Evolutionary conservation across 306 rosid genomes (phyloP).

Genomic region (Prunus persica): DNA sequence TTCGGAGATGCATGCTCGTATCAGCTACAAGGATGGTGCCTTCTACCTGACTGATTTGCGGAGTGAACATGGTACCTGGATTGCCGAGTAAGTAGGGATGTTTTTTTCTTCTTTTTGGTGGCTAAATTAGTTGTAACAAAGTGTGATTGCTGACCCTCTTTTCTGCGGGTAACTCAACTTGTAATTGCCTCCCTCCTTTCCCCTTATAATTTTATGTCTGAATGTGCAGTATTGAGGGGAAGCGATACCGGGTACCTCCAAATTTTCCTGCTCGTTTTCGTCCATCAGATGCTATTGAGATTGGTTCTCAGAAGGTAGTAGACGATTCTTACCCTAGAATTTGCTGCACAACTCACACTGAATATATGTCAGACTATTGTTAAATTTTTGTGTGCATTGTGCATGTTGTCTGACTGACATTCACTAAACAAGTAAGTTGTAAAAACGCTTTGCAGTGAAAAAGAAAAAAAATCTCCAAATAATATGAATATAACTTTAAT

Average conservation of each 20-base stretch:
- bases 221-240: slow-evolving; percentile 67
- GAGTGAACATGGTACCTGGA: slow-evolving; percentile 81
- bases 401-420: neutral
- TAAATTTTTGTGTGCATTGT: neutral
- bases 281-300: slow-evolving; percentile 61
- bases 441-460: neutral
- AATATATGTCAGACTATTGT: neutral
- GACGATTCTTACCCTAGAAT: neutral
- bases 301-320: slow-evolving; percentile 82
- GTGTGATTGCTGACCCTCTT: neutral
- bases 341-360: neutral
- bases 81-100: slow-evolving; percentile 59
- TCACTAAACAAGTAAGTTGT: neutral
- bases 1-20: slow-evolving; percentile 67
- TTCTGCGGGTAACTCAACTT: neutral
- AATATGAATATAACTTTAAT: too few relatives aligned
- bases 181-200: neutral
- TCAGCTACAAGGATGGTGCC: slow-evolving; percentile 66
- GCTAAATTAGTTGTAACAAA: neutral
- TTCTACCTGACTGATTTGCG: slow-evolving; percentile 77
- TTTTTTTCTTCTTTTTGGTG: too few relatives aligned
- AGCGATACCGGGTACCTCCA: slow-evolving; percentile 48
- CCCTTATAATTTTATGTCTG: neutral
- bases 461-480: neutral
- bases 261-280: slow-evolving; percentile 62